Conservation (phyloP, 768 basidiomycete species). For the Pleurotus salmoneostramineus region DNA sequence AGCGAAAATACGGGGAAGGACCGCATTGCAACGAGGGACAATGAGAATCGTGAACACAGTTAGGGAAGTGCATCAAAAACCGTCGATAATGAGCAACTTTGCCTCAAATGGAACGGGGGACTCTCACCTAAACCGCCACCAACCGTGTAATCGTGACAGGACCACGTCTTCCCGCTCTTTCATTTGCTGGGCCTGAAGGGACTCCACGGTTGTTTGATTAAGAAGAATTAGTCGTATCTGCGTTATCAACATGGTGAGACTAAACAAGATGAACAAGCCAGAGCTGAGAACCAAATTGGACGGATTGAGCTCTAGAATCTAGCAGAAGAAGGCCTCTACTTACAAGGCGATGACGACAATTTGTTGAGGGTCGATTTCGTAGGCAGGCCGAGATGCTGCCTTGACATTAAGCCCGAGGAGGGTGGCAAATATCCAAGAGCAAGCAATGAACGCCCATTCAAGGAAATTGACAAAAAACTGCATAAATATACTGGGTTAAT, state of each 20-base stretch:
- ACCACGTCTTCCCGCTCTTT: conserved; percentile 56
- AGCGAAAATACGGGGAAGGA: no score
- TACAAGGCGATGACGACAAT: conserved; percentile 75
- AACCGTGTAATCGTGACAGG: conserved; percentile 47
- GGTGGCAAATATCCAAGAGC: conserved; percentile 59
- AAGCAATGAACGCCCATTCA: conserved; percentile 56
- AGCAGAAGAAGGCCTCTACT: conserved; percentile 22
- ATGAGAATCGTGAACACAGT: background rate
- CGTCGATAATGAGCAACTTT: background rate
- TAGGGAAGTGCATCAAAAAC: no score
- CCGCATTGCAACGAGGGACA: background rate
- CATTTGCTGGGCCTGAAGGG: conserved; percentile 53
- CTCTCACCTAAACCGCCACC: conserved; percentile 54
- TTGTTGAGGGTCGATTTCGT: conserved; percentile 57
- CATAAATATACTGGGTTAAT: no score
- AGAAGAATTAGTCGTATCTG: conserved; percentile 59
- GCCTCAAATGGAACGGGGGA: background rate
- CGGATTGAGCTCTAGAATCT: background rate
- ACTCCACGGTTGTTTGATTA: conserved; percentile 81
- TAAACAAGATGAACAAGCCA: conserved; percentile 73
- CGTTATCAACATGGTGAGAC: conserved; percentile 44
- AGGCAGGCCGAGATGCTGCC: conserved; percentile 15
- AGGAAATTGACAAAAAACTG: conserved; percentile 87
- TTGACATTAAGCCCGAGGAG: conserved; percentile 50
- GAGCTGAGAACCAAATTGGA: conserved; percentile 36